Conservation (phyloP, 345 rosid species). For the Diplotaxis tenuifolia region DNA sequence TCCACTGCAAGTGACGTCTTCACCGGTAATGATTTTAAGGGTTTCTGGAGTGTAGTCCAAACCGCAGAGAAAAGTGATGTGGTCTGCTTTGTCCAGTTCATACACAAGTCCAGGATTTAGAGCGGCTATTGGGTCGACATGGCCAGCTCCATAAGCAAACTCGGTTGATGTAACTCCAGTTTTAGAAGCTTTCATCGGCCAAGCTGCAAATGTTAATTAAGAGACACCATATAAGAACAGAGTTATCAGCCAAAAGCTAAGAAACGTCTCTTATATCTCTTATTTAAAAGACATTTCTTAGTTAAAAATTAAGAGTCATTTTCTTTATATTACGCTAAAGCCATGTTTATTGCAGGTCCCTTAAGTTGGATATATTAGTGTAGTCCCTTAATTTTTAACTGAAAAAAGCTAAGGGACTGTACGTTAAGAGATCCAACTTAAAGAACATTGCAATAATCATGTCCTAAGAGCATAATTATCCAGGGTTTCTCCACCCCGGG, state of each 20-base stretch:
- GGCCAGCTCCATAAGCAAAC: constrained; percentile 58
- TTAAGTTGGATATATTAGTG: no score
- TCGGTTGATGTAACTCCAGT: constrained; percentile 18
- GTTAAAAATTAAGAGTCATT: no score
- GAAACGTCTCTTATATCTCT: no score
- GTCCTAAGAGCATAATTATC: no score
- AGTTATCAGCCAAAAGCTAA: neutral
- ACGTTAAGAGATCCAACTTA: no score
- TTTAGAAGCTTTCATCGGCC: constrained; percentile 36
- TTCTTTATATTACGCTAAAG: no score
- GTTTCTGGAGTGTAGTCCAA: constrained; percentile 18
- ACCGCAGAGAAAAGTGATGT: constrained; percentile 46
- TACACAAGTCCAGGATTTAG: constrained; percentile 43
- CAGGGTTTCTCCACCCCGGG: no score
- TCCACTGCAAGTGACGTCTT: constrained; percentile 34
- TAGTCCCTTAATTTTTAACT: no score
- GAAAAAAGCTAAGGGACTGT: no score
- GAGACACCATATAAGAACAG: neutral
- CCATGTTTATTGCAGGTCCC: no score
- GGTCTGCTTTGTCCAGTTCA: constrained; percentile 32
- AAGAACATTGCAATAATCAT: no score
- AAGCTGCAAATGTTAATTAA: constrained; percentile 31
- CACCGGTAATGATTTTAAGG: constrained; percentile 34
- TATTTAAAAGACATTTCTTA: no score
- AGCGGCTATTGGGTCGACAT: constrained; percentile 49